phyloP scores from a whole-genome alignment of 768 basidiomycete species.

The Suillus decipiens region DNA sequence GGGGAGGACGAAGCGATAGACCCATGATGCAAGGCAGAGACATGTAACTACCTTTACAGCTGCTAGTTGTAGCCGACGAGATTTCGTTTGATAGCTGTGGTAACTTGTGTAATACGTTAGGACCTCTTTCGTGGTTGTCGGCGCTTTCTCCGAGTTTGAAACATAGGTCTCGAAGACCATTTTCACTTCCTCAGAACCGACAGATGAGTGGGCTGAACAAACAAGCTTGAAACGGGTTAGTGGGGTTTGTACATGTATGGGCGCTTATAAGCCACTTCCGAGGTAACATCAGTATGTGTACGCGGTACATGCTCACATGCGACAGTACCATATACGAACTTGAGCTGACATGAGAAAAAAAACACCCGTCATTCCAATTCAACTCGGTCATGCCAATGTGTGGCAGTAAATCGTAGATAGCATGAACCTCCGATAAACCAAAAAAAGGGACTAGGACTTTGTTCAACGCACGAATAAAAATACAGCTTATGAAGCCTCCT shows the following conservation, averaged over 20 bases:
- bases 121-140: background rate
- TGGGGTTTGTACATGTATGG: background rate
- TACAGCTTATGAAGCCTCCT: slow-evolving; percentile 8
- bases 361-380: background rate
- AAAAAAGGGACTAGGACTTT: background rate
- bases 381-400: background rate
- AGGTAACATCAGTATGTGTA: background rate
- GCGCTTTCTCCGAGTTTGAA: background rate
- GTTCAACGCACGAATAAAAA: background rate
- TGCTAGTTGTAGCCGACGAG: slow-evolving; percentile 11
- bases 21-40: slow-evolving; percentile 22
- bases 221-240: background rate
- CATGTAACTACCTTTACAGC: slow-evolving; percentile 23
- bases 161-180: background rate
- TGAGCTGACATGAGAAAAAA: slow-evolving; percentile 5
- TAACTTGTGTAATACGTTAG: background rate
- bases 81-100: background rate
- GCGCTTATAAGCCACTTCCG: background rate
- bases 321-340: background rate
- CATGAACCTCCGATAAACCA: background rate
- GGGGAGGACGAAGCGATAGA: slow-evolving; percentile 15
- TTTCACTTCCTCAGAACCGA: background rate
- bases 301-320: background rate
- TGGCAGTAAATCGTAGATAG: background rate
- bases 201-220: background rate